Percentiles rank a stretch among this genome's conserved stretches.
Evolutionary conservation across 164 flowering plant species (phyloP).

Genomic region (Vitis cinerea): DNA sequence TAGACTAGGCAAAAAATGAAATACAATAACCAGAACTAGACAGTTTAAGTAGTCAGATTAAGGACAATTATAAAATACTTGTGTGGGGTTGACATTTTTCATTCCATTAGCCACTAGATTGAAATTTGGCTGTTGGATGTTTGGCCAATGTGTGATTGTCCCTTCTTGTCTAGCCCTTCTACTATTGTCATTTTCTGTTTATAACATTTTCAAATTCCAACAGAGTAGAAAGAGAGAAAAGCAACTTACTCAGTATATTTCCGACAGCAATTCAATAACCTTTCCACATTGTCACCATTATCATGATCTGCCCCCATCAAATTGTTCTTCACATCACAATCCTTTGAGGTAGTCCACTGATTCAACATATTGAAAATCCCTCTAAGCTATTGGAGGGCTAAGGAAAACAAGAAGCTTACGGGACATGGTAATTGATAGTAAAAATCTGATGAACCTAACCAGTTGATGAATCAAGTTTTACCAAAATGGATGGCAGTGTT

Average conservation of each 20-base stretch:
- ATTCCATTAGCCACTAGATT: no score
- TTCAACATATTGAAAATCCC: slow-evolving; percentile 49
- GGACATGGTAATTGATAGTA: neutral
- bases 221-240: neutral
- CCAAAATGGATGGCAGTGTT: neutral
- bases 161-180: no score
- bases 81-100: no score
- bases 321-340: slow-evolving; percentile 9
- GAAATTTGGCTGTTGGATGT: no score
- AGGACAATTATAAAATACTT: no score
- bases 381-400: slow-evolving; percentile 42
- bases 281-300: slow-evolving; percentile 31
- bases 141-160: no score
- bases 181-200: no score
- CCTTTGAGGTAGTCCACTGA: slow-evolving; percentile 43
- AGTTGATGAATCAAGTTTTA: neutral
- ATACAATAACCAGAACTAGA: no score
- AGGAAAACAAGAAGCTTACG: slow-evolving; percentile 28
- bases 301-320: slow-evolving; percentile 14
- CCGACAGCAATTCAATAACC: slow-evolving; percentile 53
- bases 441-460: neutral
- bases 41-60: no score
- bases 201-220: no score
- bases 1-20: no score
- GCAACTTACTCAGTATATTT: slow-evolving; percentile 30